phyloP scores from a whole-genome alignment of 768 basidiomycete species.

The Lepiota venenata region DNA sequence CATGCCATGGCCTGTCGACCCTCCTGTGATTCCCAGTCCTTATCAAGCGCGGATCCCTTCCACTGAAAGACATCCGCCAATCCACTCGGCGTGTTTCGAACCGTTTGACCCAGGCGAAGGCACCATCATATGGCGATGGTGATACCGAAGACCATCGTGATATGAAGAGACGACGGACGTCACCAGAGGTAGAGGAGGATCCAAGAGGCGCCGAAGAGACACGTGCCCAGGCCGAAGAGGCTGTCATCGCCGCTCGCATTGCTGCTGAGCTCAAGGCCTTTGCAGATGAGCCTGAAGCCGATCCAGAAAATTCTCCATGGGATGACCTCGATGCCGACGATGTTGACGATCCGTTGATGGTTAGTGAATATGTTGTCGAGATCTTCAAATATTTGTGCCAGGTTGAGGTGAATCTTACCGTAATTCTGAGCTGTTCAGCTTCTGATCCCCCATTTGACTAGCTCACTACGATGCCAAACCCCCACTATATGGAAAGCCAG shows the following conservation, averaged over 20 bases:
- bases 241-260: conserved; percentile 38
- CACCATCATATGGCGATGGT: conserved; percentile 25
- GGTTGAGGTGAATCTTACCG: conserved; percentile 62
- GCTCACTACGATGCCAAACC: conserved; percentile 84
- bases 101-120: not conserved
- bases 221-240: conserved; percentile 41
- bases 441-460: conserved; percentile 17
- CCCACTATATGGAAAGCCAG: conserved; percentile 93
- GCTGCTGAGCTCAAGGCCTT: conserved; percentile 49
- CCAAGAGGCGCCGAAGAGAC: conserved; percentile 32
- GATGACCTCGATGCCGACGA: conserved; percentile 94
- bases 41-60: conserved; percentile 35
- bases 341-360: conserved; percentile 92
- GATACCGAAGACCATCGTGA: conserved; percentile 58
- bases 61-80: conserved; percentile 23
- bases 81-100: not conserved
- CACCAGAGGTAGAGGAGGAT: conserved; percentile 64
- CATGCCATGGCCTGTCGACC: conserved; percentile 55
- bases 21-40: conserved; percentile 37
- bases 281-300: conserved; percentile 57
- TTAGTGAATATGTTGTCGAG: conserved; percentile 92
- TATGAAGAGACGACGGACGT: conserved; percentile 69
- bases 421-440: not conserved
- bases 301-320: conserved; percentile 69
- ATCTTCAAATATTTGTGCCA: conserved; percentile 91